These are phyloP conservation scores for Aspergillus tamarii DNA, from an alignment of 2,329 filamentous ascomycete genomes.

Conservation along the genomic window DNA sequence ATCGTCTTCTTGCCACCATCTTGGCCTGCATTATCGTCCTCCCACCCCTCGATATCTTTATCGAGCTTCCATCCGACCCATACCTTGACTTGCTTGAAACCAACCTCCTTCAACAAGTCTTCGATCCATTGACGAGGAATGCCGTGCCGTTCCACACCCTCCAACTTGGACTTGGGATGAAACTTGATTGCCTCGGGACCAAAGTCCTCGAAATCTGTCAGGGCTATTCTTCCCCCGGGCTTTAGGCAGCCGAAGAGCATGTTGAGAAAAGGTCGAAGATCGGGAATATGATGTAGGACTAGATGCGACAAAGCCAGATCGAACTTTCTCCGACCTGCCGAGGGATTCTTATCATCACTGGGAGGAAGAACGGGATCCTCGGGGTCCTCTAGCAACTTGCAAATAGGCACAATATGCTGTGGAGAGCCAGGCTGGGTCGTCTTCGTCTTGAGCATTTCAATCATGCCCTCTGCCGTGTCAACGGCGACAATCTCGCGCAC, in stretches of 20 bases:
- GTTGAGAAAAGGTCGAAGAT: slow-evolving; percentile 46
- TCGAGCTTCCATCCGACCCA: slow-evolving; percentile 53
- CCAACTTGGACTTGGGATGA: slow-evolving; percentile 57
- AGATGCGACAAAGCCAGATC: slow-evolving; percentile 59
- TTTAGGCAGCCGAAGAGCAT: slow-evolving; percentile 54
- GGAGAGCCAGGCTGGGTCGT: slow-evolving; percentile 33
- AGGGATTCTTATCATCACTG: slow-evolving; percentile 30
- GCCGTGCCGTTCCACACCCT: slow-evolving; percentile 59
- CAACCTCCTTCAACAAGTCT: slow-evolving; percentile 49
- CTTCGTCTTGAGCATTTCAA: slow-evolving; percentile 54
- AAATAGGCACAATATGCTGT: slow-evolving; percentile 52
- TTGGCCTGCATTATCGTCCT: slow-evolving; percentile 36
- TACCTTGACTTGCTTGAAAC: slow-evolving; percentile 54
- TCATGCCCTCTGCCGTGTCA: slow-evolving; percentile 60
- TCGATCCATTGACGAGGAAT: slow-evolving; percentile 48
- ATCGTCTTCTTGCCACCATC: slow-evolving; percentile 29
- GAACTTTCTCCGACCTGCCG: slow-evolving; percentile 44
- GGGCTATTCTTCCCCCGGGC: slow-evolving; percentile 52
- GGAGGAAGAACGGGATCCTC: slow-evolving; percentile 50
- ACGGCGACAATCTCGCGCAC: slow-evolving; percentile 55
- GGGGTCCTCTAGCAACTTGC: slow-evolving; percentile 53
- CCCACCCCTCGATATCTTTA: slow-evolving; percentile 55
- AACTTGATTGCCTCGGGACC: slow-evolving; percentile 56
- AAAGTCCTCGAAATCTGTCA: slow-evolving; percentile 63
- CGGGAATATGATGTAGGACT: slow-evolving; percentile 59